phyloP scores from a whole-genome alignment of 2,329 filamentous ascomycete species.

The Fusarium sp. region DNA sequence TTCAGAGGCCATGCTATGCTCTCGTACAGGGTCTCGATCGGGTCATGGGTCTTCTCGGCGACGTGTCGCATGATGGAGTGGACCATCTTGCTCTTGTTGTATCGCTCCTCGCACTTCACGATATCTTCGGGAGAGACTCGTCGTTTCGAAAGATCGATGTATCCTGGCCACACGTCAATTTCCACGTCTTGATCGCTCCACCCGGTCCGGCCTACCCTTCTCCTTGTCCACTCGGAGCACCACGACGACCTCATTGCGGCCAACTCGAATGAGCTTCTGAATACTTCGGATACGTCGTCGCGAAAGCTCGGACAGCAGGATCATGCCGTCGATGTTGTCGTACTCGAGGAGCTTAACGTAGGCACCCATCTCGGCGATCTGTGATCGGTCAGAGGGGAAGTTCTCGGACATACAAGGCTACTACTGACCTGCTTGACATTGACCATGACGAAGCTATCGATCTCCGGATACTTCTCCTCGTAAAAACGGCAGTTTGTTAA shows the following conservation, averaged over 20 bases:
- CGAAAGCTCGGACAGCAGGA: constrained; percentile 96
- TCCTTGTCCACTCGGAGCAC: constrained; percentile 99
- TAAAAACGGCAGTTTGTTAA: constrained; percentile 98
- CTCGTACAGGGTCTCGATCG: constrained; percentile 96
- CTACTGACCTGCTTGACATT: constrained; percentile 93
- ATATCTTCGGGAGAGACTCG: constrained; percentile 98
- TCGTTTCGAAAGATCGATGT: constrained; percentile 99
- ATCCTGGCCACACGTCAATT: constrained; percentile 64
- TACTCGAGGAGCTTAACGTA: constrained; percentile 99
- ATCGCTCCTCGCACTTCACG: constrained; percentile 97
- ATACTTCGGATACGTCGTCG: constrained; percentile 98
- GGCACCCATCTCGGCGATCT: constrained; percentile 99
- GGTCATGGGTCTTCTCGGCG: constrained; percentile 93
- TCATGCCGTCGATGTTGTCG: constrained; percentile 99
- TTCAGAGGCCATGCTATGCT: constrained; percentile 97
- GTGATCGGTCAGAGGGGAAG: constrained; percentile 40
- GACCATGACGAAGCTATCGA: constrained; percentile 99
- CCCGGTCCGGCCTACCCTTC: constrained; percentile 75
- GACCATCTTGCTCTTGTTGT: constrained; percentile 99
- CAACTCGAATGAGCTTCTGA: constrained; percentile 98
- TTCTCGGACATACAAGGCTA: constrained; percentile 24
- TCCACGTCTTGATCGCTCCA: constrained; percentile 40
- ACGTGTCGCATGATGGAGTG: constrained; percentile 99
- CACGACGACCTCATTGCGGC: constrained; percentile 98
- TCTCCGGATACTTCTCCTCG: constrained; percentile 94